phyloP scores from a whole-genome alignment of 495 filamentous ascomycete species.

The Tuber aestivum region DNA sequence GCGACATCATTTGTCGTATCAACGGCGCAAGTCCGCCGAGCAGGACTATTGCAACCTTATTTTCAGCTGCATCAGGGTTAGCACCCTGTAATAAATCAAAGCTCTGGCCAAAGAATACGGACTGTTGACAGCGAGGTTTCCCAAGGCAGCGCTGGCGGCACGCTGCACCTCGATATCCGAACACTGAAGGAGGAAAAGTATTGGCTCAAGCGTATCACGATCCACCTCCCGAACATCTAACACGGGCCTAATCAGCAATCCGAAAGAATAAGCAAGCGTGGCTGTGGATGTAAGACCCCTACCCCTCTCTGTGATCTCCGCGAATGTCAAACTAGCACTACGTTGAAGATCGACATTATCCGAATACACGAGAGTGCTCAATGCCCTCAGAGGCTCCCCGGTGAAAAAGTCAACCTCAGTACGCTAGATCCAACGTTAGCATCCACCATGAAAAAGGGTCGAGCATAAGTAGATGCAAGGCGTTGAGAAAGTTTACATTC shows the following conservation, averaged over 20 bases:
- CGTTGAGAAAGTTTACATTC: slow-evolving; percentile 59
- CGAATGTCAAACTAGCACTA: slow-evolving; percentile 96
- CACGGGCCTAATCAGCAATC: slow-evolving; percentile 14
- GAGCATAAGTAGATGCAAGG: slow-evolving; percentile 9
- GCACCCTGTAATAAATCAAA: slow-evolving; percentile 1
- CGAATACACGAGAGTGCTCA: slow-evolving; percentile 94
- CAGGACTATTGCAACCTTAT: slow-evolving; percentile 91
- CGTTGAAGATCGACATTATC: slow-evolving; percentile 98
- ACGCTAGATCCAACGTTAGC: slow-evolving; percentile 54
- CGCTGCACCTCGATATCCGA: slow-evolving; percentile 95
- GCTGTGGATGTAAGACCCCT: slow-evolving; percentile 39
- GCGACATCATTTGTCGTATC: slow-evolving; percentile 96
- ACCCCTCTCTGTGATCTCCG: slow-evolving; percentile 98
- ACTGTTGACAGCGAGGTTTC: slow-evolving; percentile 97
- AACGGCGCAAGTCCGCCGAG: slow-evolving; percentile 85
- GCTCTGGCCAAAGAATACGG: slow-evolving; percentile 43
- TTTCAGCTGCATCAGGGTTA: slow-evolving; percentile 61
- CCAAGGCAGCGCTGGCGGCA: slow-evolving; percentile 90
- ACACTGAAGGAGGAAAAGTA: slow-evolving; percentile 89
- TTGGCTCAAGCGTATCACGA: slow-evolving; percentile 87
- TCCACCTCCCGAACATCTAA: slow-evolving; percentile 95
- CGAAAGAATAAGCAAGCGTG: background rate
- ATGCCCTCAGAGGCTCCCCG: slow-evolving; percentile 87
- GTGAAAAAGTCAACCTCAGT: slow-evolving; percentile 96
- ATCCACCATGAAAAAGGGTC: slow-evolving; percentile 19